A percentile compares a stretch with the other conserved stretches of the same genome.
phyloP scores from a whole-genome alignment of 225 moss, liverwort and hornwort species.

The Climacium dendroides region DNA sequence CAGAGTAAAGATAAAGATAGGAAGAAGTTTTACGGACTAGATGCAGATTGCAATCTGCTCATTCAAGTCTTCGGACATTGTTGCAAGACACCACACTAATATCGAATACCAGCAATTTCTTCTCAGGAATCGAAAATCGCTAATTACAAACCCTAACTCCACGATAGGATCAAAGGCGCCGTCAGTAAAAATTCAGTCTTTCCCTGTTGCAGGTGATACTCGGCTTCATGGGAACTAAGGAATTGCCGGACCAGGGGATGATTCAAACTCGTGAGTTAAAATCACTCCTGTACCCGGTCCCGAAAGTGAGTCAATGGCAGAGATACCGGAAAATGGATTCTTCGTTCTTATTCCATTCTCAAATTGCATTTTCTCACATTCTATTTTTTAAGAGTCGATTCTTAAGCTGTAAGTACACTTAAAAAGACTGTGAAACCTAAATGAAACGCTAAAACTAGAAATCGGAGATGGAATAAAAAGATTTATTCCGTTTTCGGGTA shows the following conservation, averaged over 20 bases:
- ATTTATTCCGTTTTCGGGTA: neutral
- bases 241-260: neutral
- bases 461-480: neutral
- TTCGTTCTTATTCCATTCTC: neutral
- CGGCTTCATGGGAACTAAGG: neutral
- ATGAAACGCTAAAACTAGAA: neutral
- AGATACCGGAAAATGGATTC: neutral
- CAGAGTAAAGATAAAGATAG: neutral
- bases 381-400: neutral
- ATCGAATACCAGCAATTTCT: neutral
- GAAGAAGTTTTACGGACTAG: neutral
- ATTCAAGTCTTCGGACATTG: neutral
- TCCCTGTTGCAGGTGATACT: neutral
- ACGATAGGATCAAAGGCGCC: neutral
- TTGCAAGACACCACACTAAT: neutral
- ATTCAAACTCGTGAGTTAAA: neutral
- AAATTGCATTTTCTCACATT: neutral
- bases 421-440: neutral
- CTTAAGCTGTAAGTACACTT: neutral
- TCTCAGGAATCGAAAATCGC: neutral
- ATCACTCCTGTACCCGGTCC: neutral
- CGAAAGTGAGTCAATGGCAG: neutral
- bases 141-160: neutral
- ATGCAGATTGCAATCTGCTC: neutral
- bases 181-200: neutral